phyloP scores from a whole-genome alignment of 225 moss, liverwort and hornwort species.

The Bryum argenteum region DNA sequence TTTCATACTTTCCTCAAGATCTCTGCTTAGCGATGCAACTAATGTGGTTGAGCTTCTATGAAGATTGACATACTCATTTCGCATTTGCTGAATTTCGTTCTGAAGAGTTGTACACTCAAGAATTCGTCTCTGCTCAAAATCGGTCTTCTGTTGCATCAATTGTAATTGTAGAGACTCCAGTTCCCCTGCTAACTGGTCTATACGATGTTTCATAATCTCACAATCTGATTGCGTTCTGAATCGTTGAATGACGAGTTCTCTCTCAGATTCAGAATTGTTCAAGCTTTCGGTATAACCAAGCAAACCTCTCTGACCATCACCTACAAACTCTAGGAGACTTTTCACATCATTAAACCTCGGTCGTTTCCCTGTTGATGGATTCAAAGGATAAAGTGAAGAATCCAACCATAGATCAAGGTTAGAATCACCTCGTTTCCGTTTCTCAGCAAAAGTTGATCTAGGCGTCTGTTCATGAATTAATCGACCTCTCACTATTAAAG shows the following conservation, averaged over 20 bases:
- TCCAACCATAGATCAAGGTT: constrained; percentile 10
- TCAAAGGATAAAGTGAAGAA: background rate
- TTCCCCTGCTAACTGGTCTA: background rate
- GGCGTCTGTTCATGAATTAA: background rate
- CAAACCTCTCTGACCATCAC: background rate
- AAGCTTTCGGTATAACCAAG: background rate
- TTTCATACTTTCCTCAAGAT: background rate
- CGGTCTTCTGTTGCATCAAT: background rate
- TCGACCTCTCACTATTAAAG: background rate
- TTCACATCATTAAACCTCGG: constrained; percentile 4
- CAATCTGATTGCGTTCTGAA: background rate
- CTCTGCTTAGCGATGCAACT: background rate
- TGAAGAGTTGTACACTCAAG: background rate
- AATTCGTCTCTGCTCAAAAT: background rate
- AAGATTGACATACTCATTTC: constrained; percentile 3
- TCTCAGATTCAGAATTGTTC: background rate
- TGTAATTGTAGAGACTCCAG: background rate
- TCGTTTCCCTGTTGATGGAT: background rate
- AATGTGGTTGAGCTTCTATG: constrained; percentile 1
- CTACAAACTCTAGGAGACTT: background rate
- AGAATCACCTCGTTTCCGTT: background rate
- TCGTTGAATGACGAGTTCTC: background rate
- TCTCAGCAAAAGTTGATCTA: too few relatives aligned
- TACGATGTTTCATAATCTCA: background rate
- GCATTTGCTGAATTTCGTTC: background rate